Percentiles rank a stretch among this genome's conserved stretches.
These are phyloP conservation scores for Pinus taeda DNA, from an alignment of 75 land plant genomes.

Conservation along the genomic window DNA sequence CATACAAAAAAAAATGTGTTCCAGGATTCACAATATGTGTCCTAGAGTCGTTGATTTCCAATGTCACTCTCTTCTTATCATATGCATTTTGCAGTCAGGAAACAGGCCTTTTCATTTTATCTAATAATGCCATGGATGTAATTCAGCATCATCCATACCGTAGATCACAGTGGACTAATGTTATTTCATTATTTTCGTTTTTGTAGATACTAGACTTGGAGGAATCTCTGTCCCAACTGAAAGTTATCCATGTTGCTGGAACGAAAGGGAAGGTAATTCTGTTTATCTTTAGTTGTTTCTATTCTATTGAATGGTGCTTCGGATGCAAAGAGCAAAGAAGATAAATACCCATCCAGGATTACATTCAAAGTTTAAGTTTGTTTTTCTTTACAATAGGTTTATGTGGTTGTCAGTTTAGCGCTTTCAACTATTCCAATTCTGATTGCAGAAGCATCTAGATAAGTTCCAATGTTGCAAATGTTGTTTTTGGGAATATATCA, in stretches of 20 bases:
- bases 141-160: background rate
- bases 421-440: background rate
- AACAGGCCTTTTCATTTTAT: background rate
- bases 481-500: background rate
- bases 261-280: slow-evolving; percentile 88
- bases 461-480: background rate
- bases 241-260: slow-evolving; percentile 94
- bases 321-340: too few relatives aligned
- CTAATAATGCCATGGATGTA: background rate
- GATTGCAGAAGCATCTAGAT: background rate
- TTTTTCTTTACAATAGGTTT: too few relatives aligned
- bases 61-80: background rate
- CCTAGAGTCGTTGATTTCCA: background rate
- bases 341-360: too few relatives aligned
- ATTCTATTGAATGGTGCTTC: too few relatives aligned
- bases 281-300: background rate
- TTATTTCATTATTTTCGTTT: background rate
- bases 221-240: slow-evolving; percentile 51
- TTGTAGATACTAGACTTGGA: slow-evolving; percentile 75
- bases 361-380: too few relatives aligned
- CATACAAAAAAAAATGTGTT: too few relatives aligned
- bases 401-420: background rate
- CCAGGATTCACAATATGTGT: too few relatives aligned
- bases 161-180: background rate
- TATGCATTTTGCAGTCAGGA: background rate